phyloP scores from a whole-genome alignment of 495 filamentous ascomycete species.

The Talaromyces borbonicus region DNA sequence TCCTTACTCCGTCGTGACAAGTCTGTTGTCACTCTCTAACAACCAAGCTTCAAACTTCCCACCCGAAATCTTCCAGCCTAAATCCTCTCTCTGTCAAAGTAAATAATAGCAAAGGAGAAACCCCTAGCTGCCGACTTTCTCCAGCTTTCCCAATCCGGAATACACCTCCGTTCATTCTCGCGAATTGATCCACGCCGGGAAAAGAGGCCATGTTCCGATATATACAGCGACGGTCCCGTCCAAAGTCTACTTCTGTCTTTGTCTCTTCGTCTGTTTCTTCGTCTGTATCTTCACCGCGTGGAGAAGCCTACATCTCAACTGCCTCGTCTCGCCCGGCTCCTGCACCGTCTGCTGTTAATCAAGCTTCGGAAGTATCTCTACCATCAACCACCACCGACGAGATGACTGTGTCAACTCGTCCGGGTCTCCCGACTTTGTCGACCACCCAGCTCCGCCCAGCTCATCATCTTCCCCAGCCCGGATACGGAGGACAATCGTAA shows the following conservation, averaged over 20 bases:
- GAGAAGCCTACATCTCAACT: not conserved
- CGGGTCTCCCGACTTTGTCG: constrained; percentile 2
- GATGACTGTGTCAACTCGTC: constrained; percentile 1
- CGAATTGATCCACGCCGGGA: not conserved
- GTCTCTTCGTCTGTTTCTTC: too few species aligned
- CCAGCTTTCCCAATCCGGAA: not conserved
- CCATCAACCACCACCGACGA: not conserved
- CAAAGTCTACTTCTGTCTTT: not conserved
- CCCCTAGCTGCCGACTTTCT: not conserved
- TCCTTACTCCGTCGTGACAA: too few species aligned
- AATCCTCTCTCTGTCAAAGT: too few species aligned
- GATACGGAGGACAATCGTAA: constrained; percentile 4
- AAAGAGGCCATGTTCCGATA: constrained; percentile 7
- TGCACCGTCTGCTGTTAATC: constrained; percentile 2
- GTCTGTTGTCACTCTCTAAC: too few species aligned
- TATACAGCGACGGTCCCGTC: constrained; percentile 4
- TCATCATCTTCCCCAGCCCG: constrained; percentile 4
- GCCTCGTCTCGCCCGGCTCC: constrained; percentile 4
- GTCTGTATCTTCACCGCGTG: not conserved
- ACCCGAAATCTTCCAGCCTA: too few species aligned
- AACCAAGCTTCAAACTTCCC: too few species aligned
- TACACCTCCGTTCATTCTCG: constrained; percentile 1
- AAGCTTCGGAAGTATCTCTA: constrained; percentile 3
- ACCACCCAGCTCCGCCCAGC: constrained; percentile 2
- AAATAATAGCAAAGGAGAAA: too few species aligned